These are phyloP conservation scores for Kwoniella pini DNA, from an alignment of 768 basidiomycete species.

Conservation along the genomic window DNA sequence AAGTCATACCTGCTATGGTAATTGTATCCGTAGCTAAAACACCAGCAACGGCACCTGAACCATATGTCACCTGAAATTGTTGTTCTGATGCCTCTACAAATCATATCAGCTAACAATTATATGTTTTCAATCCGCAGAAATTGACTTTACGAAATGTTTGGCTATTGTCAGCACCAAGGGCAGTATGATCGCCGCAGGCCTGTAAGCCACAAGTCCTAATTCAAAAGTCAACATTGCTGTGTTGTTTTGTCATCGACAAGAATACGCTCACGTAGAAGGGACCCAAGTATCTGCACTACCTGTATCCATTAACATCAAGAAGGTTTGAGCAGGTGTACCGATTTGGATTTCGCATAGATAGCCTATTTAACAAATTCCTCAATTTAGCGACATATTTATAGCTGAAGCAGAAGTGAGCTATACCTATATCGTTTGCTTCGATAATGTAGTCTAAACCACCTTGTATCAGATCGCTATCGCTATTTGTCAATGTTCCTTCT, in stretches of 20 bases:
- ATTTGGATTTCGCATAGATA: slow-evolving; percentile 61
- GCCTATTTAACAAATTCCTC: no score
- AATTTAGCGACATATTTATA: no score
- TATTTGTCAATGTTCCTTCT: slow-evolving; percentile 12
- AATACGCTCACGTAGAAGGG: slow-evolving; percentile 22
- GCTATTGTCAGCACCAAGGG: slow-evolving; percentile 66
- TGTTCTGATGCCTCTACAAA: slow-evolving; percentile 23
- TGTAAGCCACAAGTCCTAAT: slow-evolving; percentile 4
- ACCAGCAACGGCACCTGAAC: slow-evolving; percentile 66
- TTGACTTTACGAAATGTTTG: slow-evolving; percentile 64
- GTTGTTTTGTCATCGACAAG: neutral
- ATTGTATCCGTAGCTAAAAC: slow-evolving; percentile 66
- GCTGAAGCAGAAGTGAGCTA: slow-evolving; percentile 49
- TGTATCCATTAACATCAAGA: slow-evolving; percentile 67
- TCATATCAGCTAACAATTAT: no score
- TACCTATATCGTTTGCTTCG: slow-evolving; percentile 59
- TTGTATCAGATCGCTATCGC: slow-evolving; percentile 10
- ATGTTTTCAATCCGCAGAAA: no score
- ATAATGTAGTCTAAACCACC: slow-evolving; percentile 57
- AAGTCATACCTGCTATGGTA: slow-evolving; percentile 64
- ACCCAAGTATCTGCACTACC: slow-evolving; percentile 73
- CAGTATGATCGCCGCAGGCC: slow-evolving; percentile 62
- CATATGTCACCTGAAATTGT: slow-evolving; percentile 27
- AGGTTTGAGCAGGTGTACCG: slow-evolving; percentile 66
- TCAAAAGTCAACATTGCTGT: no score